Evolutionary conservation across 257 asterid species (phyloP).

Genomic region (Solanum raphanifolium): DNA sequence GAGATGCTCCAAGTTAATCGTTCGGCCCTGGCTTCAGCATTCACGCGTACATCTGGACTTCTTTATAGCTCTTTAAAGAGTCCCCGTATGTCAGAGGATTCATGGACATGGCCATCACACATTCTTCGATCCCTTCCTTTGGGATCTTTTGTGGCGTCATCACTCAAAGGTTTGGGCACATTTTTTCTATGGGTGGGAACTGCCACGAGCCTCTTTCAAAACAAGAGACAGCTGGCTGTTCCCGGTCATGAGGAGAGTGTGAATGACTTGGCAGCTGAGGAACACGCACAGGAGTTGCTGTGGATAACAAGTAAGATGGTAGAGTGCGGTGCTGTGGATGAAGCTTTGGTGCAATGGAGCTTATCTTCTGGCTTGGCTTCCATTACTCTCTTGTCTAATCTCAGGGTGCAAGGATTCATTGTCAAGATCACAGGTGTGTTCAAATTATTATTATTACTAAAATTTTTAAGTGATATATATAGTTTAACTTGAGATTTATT

Average conservation of each 20-base stretch:
- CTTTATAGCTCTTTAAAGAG: conserved; percentile 4
- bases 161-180: conserved; percentile 9
- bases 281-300: conserved; percentile 18
- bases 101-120: conserved; percentile 12
- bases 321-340: conserved; percentile 13
- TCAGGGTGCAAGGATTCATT: conserved; percentile 20
- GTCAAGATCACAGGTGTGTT: conserved; percentile 12
- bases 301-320: conserved; percentile 25
- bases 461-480: background rate
- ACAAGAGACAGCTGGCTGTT: background rate
- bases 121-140: conserved; percentile 1
- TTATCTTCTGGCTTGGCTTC: conserved; percentile 18
- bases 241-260: background rate
- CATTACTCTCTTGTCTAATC: conserved; percentile 4
- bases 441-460: background rate
- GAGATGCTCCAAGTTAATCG: conserved; percentile 19
- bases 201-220: background rate
- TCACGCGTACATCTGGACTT: conserved; percentile 14
- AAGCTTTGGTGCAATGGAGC: conserved; percentile 22
- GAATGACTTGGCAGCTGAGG: conserved; percentile 14
- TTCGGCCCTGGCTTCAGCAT: conserved; percentile 14
- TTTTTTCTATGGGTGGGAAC: background rate
- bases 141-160: conserved; percentile 4
- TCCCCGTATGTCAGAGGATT: background rate
- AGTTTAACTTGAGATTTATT: background rate